Base-by-base conservation (phyloP, 768 basidiomycete species). In the Psilocybe cubensis region DNA sequence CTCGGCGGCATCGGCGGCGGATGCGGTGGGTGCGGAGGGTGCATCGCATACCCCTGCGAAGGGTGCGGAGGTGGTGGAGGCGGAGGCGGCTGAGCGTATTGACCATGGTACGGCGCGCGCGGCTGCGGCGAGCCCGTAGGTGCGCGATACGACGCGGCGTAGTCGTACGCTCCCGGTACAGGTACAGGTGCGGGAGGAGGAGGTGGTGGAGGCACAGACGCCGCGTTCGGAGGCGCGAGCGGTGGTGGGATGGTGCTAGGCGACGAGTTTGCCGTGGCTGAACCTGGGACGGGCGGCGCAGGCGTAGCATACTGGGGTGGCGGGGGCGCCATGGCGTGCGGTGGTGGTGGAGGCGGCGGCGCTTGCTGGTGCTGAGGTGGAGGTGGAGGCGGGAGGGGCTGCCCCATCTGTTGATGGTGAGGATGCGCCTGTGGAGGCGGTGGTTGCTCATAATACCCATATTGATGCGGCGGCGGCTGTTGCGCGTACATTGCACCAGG, bases 351-450 rank as follows among this genome's bases (percentile, higher is more conserved):
- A 10, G 52, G 61, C 25, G 59, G 66, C 4, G 59, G 62, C 3
- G 41, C 57, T 29, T 55, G 54, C 40, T 57, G 62, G 38, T 57
- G 61, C 23, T 45, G 63, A 23, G 54, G 56, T 4, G 56, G 64
- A 6, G 60, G 64, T 7, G 57, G 65, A 6, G 60, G 64, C 7
- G 58, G 65, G 25, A 41, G 57, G 12, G 57, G 63, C 14, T 58
- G 68, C 9, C 54, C 57, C 53, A 60, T 64, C 24, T 64, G 68
- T 43, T 68, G 69, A 11, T 70, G 72, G 31, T 64, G 64, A 23
- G 68, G 70, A 27, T 64, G 71, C 11, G 66, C 66, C 28, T 68
- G 70, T 14, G 67, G 62, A 9, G 69, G 73, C 20, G 59, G 70
- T 2, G 67, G 69, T 31, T 70, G 72, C 21, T 70, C 70, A 54